A percentile compares a stretch with the other conserved stretches of the same genome.
Conservation (phyloP, 805 yeast genomes). For the Pichia insulana region DNA sequence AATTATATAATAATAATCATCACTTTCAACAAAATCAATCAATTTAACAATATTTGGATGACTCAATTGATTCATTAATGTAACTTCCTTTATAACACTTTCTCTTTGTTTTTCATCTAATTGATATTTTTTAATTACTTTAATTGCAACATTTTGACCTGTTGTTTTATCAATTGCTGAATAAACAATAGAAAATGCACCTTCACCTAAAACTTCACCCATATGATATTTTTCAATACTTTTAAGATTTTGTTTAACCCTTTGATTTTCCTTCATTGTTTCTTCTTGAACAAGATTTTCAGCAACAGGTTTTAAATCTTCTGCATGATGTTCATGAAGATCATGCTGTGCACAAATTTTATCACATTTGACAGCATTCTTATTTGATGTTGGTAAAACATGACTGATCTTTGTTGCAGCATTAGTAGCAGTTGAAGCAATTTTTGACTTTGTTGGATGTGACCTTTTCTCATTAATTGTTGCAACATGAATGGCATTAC, state of each 20-base stretch:
- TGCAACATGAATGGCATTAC: not conserved
- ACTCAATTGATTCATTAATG: conserved; percentile 58
- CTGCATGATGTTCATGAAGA: conserved; percentile 10
- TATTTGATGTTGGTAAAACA: not conserved
- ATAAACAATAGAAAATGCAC: conserved; percentile 51
- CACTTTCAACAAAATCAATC: conserved; percentile 57
- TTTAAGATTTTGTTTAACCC: conserved; percentile 16
- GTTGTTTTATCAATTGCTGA: conserved; percentile 35
- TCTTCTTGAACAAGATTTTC: conserved; percentile 27
- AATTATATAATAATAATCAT: conserved; percentile 53
- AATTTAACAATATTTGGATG: conserved; percentile 59
- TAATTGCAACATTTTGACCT: conserved; percentile 40
- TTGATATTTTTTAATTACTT: conserved; percentile 59
- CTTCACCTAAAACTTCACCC: conserved; percentile 46
- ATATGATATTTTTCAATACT: conserved; percentile 33
- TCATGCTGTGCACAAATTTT: not conserved
- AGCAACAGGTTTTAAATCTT: conserved; percentile 26
- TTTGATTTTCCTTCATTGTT: conserved; percentile 16
- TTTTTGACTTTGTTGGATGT: no score
- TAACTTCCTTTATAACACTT: conserved; percentile 72
- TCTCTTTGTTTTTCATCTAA: conserved; percentile 53
- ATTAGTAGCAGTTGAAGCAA: no score
- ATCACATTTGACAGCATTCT: not conserved
- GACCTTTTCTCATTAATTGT: not conserved
- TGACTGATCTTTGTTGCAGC: no score